Evolutionary conservation across 768 basidiomycete genomes (phyloP), one percentile per base, ranked within the genome.

Genomic region (Mycena rosella): DNA sequence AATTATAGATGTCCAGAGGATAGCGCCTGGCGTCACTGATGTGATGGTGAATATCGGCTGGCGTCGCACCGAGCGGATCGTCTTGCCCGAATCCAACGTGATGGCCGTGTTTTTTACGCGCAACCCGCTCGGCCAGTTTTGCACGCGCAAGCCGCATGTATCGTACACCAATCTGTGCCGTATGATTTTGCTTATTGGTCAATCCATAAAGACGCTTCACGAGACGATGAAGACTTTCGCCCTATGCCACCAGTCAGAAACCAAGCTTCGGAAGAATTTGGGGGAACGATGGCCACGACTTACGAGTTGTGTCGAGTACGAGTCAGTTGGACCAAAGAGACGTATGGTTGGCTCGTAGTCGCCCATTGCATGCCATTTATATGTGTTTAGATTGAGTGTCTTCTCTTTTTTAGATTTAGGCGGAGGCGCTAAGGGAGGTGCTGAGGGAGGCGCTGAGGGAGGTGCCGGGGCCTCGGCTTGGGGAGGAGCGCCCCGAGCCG

Each of bases 181-280:
- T 56, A 17, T 73, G 69, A 15, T 77, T 49, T 6, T 71, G 76
- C 67, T 84, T 84, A 68, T 81, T 83, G 0, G 79, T 83, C 0
- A 70, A 42, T 0, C 64, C 63, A 52, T 84, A 86, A 32, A 81
- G 73, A 0, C 67, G 65, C 71, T 87, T 86, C 9, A 82, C n/a
- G n/a, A n/a, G n/a, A n/a, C n/a, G n/a, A n/a, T n/a, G n/a, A n/a
- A n/a, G n/a, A n/a, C n/a, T n/a, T 62, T 87, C 84, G 1, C 82
- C 81, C 84, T 85, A 44, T n/a, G n/a, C 32, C 32, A 11, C 32
- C 32, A 11, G 32, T 34, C 32, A 34, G 32, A 11, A 34, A 34
- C n/a, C n/a, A n/a, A n/a, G n/a, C n/a, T 34, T 5, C 6, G 32
- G 5, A 6, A 34, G 6, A 34, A 34, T 6, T 34, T 34, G 32